These are phyloP conservation scores for Vanderwaltozyma verrucispora DNA, from an alignment of 805 yeast genomes.

Conservation along the genomic window DNA sequence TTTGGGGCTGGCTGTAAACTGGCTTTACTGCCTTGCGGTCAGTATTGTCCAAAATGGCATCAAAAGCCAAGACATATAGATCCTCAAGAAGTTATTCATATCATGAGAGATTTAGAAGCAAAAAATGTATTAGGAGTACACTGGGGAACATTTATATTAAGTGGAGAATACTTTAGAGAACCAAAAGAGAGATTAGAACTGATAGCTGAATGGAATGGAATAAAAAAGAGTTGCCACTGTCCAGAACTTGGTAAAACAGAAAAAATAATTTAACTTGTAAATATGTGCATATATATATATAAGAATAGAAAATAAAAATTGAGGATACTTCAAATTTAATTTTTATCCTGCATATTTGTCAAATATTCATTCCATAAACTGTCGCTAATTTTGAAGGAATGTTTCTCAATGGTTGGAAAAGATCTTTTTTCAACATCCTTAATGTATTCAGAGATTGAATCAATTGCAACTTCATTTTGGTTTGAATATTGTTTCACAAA, in stretches of 20 bases:
- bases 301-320: too few relatives aligned
- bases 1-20: constrained; percentile 51
- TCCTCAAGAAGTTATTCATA: constrained; percentile 65
- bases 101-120: constrained; percentile 53
- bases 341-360: not conserved
- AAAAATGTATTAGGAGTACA: constrained; percentile 74
- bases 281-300: not conserved
- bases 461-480: constrained; percentile 37
- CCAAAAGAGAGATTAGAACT: constrained; percentile 54
- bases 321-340: too few relatives aligned
- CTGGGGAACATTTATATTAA: constrained; percentile 90
- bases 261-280: constrained; percentile 27
- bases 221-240: constrained; percentile 34
- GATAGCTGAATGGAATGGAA: constrained; percentile 34
- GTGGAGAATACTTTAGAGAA: constrained; percentile 80
- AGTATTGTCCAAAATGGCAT: constrained; percentile 92
- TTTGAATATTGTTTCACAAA: constrained; percentile 66
- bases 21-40: constrained; percentile 86
- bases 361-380: constrained; percentile 37
- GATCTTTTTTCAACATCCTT: constrained; percentile 42
- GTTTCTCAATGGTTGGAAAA: constrained; percentile 54
- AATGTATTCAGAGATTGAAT: constrained; percentile 44
- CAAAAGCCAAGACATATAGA: constrained; percentile 80
- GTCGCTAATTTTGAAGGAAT: constrained; percentile 60
- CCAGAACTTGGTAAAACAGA: constrained; percentile 74